Base-by-base conservation (phyloP, 352 stramenopile genomes). In the Globisporangium megalacanthum region DNA sequence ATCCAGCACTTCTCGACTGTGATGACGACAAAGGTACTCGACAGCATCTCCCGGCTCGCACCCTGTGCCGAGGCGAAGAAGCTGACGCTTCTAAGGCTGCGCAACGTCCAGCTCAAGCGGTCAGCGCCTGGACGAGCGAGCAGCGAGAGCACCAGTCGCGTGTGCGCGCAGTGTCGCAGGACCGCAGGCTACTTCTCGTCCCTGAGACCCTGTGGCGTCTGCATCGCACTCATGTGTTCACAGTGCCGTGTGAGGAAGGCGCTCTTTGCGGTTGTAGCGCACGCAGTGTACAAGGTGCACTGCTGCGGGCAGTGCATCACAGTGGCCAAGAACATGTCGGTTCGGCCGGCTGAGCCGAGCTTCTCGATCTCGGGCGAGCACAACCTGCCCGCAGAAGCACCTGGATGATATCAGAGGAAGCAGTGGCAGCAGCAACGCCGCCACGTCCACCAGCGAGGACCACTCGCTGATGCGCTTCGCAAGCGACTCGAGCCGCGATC, bases 41-140 rank as follows among this genome's bases (percentile, higher is more conserved):
- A 9, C 1, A 22, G 35, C 25, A 31, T 49, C 19, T 41, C 76
- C 31, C 68, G 65, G 35, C 66, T 63, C 17, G 73, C 75, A 4
- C 49, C 61, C 10, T 81, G 69, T 22, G 69, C 72, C 3, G 68
- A 83, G 39, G 75, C 75, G 49, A 85, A 85, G 64, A 83, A 79
- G 65, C 35, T 84, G 20, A 63, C 68, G 11, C 68, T 84, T 66
- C 3, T 67, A 65, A 53, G 72, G 63, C 20, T 70, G 61, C 42
- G 62, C 63, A 0, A 39, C 75, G 65, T 15, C 62, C 66, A 72
- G 63, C 22, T 61, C 65, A 36, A 64, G 60, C 0, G 68, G 68
- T 7, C 64, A 44, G 60, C 35, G 33, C 29, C 6, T 17, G 60
- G 29, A 46, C 29, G 11, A 54, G 7, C 35, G 35, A 13, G 7